These are phyloP conservation scores for Arthroderma uncinatum DNA, from an alignment of 2,329 filamentous ascomycete species.

Conservation along the genomic window DNA sequence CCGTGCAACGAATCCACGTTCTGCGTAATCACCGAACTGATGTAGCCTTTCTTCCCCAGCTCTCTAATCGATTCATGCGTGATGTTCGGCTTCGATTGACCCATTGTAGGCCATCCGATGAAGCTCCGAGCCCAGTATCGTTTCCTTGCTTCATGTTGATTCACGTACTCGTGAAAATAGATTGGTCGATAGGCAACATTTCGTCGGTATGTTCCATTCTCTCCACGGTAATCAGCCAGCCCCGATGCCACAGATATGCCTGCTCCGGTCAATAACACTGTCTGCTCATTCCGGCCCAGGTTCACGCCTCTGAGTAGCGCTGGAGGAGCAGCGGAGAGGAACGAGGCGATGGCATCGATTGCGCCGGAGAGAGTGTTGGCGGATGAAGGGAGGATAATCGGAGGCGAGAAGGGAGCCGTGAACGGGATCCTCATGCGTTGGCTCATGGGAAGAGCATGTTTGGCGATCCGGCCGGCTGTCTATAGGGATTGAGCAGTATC, in stretches of 20 bases:
- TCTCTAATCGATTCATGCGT: constrained; percentile 67
- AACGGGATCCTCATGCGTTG: constrained; percentile 81
- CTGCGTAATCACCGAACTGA: constrained; percentile 76
- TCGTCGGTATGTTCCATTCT: constrained; percentile 80
- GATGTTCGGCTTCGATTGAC: constrained; percentile 66
- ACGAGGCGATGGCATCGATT: constrained; percentile 62
- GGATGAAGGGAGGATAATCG: constrained; percentile 60
- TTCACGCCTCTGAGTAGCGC: constrained; percentile 35
- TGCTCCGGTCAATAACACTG: constrained; percentile 64
- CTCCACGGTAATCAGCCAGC: constrained; percentile 81
- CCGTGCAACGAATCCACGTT: constrained; percentile 95
- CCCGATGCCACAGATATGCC: constrained; percentile 90
- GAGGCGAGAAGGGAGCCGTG: constrained; percentile 66
- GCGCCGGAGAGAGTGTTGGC: constrained; percentile 62
- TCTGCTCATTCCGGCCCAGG: constrained; percentile 42
- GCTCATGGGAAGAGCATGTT: constrained; percentile 41
- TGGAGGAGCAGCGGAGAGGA: constrained; percentile 55
- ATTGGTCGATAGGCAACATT: constrained; percentile 87
- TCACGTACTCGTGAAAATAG: constrained; percentile 81
- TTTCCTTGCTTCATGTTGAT: constrained; percentile 72
- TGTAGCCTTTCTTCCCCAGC: constrained; percentile 59
- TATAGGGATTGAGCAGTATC: too few species aligned
- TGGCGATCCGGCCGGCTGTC: too few species aligned
- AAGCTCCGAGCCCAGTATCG: constrained; percentile 95
- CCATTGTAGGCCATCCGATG: constrained; percentile 75